These are phyloP conservation scores for Tylopilus sp. DNA, from an alignment of 768 basidiomycete species.

Conservation along the genomic window DNA sequence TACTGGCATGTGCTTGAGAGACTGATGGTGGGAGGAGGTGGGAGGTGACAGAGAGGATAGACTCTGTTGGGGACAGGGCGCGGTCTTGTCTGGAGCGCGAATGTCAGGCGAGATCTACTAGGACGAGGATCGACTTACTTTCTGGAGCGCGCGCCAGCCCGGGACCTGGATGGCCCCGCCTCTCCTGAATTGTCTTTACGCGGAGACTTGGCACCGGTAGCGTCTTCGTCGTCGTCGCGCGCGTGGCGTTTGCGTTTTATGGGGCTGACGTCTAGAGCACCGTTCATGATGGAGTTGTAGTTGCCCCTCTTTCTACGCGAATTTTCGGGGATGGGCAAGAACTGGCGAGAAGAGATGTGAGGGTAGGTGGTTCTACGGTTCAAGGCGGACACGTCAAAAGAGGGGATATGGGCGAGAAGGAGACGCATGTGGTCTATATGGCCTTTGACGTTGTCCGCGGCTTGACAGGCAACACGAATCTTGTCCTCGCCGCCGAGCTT, in stretches of 20 bases:
- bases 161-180: slow-evolving; percentile 39
- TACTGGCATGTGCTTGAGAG: slow-evolving; percentile 25
- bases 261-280: slow-evolving; percentile 55
- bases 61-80: slow-evolving; percentile 68
- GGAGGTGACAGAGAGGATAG: slow-evolving; percentile 67
- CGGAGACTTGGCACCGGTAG: slow-evolving; percentile 49
- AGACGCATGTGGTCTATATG: slow-evolving; percentile 59
- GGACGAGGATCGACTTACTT: slow-evolving; percentile 43
- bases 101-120: not conserved
- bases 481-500: slow-evolving; percentile 97
- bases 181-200: slow-evolving; percentile 57
- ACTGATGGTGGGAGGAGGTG: slow-evolving; percentile 48
- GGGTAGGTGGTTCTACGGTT: slow-evolving; percentile 69
- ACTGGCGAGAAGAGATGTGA: slow-evolving; percentile 67
- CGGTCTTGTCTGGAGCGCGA: slow-evolving; percentile 51
- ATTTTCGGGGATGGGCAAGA: slow-evolving; percentile 67
- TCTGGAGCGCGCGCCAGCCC: slow-evolving; percentile 54
- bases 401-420: slow-evolving; percentile 61
- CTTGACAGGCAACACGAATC: slow-evolving; percentile 89
- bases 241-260: slow-evolving; percentile 57
- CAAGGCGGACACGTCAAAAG: slow-evolving; percentile 55
- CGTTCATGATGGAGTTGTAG: slow-evolving; percentile 51
- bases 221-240: slow-evolving; percentile 65
- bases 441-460: slow-evolving; percentile 79
- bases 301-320: slow-evolving; percentile 59